phyloP scores from a whole-genome alignment of 2,329 filamentous ascomycete species.

The Scopulariopsis brevicaulis region DNA sequence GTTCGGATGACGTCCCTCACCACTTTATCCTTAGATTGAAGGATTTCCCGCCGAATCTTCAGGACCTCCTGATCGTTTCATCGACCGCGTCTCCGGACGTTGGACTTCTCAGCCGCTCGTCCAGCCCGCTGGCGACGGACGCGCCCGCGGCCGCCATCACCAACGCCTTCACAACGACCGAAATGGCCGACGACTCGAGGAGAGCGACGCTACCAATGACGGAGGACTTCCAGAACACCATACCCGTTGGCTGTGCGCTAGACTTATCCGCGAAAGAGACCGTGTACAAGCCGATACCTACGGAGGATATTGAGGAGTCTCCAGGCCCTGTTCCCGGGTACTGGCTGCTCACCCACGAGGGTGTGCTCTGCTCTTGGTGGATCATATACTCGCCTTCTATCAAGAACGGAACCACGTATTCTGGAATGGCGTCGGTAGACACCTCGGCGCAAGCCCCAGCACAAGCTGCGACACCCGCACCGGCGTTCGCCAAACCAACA shows the following conservation, averaged over 20 bases:
- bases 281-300: slow-evolving; percentile 65
- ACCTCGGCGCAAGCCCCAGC: slow-evolving; percentile 16
- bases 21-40: slow-evolving; percentile 69
- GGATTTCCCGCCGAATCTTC: slow-evolving; percentile 68
- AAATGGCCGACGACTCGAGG: slow-evolving; percentile 60
- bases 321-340: slow-evolving; percentile 71
- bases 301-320: slow-evolving; percentile 66
- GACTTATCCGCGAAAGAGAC: slow-evolving; percentile 78
- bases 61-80: slow-evolving; percentile 71
- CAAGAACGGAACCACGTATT: slow-evolving; percentile 59
- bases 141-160: slow-evolving; percentile 47
- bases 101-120: slow-evolving; percentile 66
- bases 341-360: slow-evolving; percentile 81
- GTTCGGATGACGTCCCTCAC: slow-evolving; percentile 54
- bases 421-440: slow-evolving; percentile 44
- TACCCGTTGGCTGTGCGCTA: slow-evolving; percentile 65
- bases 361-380: slow-evolving; percentile 81
- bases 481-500: slow-evolving; percentile 14
- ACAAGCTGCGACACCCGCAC: slow-evolving; percentile 16
- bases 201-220: slow-evolving; percentile 67
- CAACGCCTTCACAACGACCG: slow-evolving; percentile 63
- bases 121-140: slow-evolving; percentile 50
- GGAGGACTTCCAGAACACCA: slow-evolving; percentile 57
- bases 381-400: slow-evolving; percentile 83
- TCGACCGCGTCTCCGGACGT: slow-evolving; percentile 74